phyloP scores from a whole-genome alignment of 441 rosid genomes.

The Omphalea diandra region DNA sequence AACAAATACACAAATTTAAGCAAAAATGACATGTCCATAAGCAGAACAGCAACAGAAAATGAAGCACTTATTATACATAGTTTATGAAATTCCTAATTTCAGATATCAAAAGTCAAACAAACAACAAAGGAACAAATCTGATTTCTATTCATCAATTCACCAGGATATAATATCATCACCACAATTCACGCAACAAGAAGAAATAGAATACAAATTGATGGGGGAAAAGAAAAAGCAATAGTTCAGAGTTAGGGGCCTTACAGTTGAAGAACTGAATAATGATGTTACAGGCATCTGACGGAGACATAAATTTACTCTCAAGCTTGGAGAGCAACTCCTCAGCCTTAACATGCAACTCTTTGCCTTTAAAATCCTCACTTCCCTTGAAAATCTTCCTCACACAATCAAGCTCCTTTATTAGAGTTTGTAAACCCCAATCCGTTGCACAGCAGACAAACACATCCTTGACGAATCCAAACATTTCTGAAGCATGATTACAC shows the following conservation, averaged over 20 bases:
- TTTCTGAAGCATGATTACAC: conserved; percentile 85
- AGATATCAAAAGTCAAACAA: not conserved
- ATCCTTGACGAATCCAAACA: conserved; percentile 98
- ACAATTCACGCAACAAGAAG: conserved; percentile 18
- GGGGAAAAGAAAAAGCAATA: conserved; percentile 12
- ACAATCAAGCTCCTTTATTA: conserved; percentile 79
- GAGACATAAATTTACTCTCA: conserved; percentile 52
- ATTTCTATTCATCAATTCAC: conserved; percentile 5
- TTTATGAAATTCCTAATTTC: not conserved
- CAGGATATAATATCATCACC: conserved; percentile 1
- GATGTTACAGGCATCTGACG: conserved; percentile 66
- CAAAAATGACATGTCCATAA: not conserved
- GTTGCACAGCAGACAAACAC: conserved; percentile 76
- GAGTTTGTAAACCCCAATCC: conserved; percentile 72
- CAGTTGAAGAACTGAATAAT: conserved; percentile 78
- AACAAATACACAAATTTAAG: not conserved
- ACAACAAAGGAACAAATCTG: not conserved
- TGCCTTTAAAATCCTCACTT: conserved; percentile 88
- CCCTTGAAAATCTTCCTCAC: conserved; percentile 76
- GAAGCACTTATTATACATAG: too few species aligned
- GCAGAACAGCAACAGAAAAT: not conserved
- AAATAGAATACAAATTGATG: conserved; percentile 8
- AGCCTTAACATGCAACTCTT: conserved; percentile 67
- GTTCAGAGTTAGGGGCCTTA: conserved; percentile 41
- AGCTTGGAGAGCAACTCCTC: conserved; percentile 65